Base-by-base conservation (phyloP, 345 rosid genomes). In the Laguncularia racemosa region DNA sequence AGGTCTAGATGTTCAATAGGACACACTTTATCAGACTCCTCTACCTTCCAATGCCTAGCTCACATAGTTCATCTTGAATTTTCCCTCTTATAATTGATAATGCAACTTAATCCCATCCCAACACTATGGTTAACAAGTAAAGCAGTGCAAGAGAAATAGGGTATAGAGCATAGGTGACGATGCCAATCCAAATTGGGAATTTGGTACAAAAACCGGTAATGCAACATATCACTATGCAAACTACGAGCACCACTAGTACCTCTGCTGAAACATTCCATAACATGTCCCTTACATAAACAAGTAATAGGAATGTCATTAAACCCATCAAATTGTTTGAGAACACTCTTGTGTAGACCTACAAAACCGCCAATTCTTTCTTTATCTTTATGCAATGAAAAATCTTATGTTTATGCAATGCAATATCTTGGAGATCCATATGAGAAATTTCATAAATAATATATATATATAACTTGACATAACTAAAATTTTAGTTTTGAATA, bases 261-360 rank as follows among this genome's bases (percentile, higher is more conserved):
- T 73, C 77, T 8, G 83, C 72, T 5, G 86, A 73, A 16, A 75
- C 77, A 51, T 61, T 63, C 79, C 79, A 69, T 3, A 64, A 11
- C 44, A 81, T 56, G 44, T 73, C 67, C 45, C 64, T 55, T 49
- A 76, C 48, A 55, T 61, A 78, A 18, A n/a, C n/a, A 44, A 76
- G 61, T 14, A n/a, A 17, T 61, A 81, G 57, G 75, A 75, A 75
- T 19, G 45, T 57, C 2, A 21, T 46, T 56, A 81, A 40, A 2
- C 81, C 81, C 77, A 67, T 40, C 16, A 71, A 48, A 49, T 76
- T 78, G 70, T 69, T 73, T 75, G 73, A 73, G 68, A 81, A 73
- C n/a, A 73, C 77, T 21, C 72, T 76, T 4, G 70, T 65, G 33
- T 81, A 81, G 21, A 76, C 50, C 79, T 80, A 75, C 71, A 64